Evolutionary conservation across 176 grass and related monocot genomes (phyloP).

Genomic region (Dendrocalamus sinicus): DNA sequence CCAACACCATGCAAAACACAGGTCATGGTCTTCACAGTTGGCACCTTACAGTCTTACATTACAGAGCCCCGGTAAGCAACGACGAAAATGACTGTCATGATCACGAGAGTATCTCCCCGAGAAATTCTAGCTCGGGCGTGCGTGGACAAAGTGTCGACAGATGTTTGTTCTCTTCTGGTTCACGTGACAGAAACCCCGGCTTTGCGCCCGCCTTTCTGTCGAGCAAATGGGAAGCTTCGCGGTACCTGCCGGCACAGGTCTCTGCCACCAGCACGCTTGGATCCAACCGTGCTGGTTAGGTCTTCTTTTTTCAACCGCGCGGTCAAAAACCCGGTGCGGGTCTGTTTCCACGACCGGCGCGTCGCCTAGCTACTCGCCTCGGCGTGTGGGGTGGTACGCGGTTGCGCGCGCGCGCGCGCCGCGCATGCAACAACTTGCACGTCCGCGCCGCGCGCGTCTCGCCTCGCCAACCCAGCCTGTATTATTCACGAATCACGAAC

Average conservation of each 20-base stretch:
- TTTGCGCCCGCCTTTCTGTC: conserved; percentile 11
- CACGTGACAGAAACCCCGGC: conserved; percentile 36
- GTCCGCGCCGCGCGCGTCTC: neutral
- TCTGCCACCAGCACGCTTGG: conserved; percentile 2
- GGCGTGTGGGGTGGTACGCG: neutral
- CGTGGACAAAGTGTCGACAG: conserved; percentile 26
- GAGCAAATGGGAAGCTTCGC: conserved; percentile 52
- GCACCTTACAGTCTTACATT: neutral
- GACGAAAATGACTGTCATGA: neutral
- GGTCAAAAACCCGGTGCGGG: conserved; percentile 2
- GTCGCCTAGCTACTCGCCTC: neutral
- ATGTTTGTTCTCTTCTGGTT: conserved; percentile 33
- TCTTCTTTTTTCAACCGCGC: neutral
- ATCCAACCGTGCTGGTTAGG: neutral
- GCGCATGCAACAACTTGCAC: conserved; percentile 2
- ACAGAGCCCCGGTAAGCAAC: neutral
- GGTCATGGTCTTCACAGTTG: neutral
- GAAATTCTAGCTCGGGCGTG: conserved; percentile 37
- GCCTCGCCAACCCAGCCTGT: conserved; percentile 10
- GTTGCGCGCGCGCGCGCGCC: too few relatives aligned
- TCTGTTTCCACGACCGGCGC: conserved; percentile 4
- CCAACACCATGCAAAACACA: conserved; percentile 21
- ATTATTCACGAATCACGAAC: neutral
- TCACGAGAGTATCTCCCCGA: conserved; percentile 29
- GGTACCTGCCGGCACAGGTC: conserved; percentile 4